A percentile compares a stretch with the other conserved stretches of the same genome.
Conservation (phyloP, 108 stramenopile genomes). For the Hondaea fermentalgiana region DNA sequence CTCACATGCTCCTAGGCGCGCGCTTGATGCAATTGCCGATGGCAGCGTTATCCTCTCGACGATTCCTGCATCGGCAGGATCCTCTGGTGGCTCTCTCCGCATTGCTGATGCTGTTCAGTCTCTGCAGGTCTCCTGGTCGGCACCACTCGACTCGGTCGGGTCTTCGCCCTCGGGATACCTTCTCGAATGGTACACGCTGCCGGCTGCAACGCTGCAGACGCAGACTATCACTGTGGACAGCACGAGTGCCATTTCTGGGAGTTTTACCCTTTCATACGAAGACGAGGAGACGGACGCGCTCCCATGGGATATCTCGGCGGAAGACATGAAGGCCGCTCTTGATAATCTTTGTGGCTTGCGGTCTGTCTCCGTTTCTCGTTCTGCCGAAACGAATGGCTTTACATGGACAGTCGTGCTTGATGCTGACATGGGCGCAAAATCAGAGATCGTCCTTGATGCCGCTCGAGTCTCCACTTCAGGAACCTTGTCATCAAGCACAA, state of each 20-base stretch:
- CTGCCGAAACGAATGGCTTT: conserved; percentile 35
- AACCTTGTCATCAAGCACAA: background rate
- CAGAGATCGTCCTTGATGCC: background rate
- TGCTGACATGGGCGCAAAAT: conserved; percentile 28
- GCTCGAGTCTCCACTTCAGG: background rate
- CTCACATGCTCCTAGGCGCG: conserved; percentile 42
- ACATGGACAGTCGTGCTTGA: conserved; percentile 59
- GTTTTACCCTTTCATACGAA: conserved; percentile 37
- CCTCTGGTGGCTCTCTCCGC: conserved; percentile 39
- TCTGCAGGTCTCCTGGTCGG: conserved; percentile 51
- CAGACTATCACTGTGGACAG: conserved; percentile 37
- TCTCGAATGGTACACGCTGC: conserved; percentile 60
- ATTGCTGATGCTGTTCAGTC: conserved; percentile 56
- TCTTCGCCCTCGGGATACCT: conserved; percentile 46
- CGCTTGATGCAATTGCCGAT: conserved; percentile 34
- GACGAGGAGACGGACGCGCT: conserved; percentile 41
- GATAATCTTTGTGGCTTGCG: conserved; percentile 44
- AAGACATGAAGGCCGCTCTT: conserved; percentile 37
- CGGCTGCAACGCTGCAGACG: conserved; percentile 40
- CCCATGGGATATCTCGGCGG: conserved; percentile 22
- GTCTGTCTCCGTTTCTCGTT: conserved; percentile 39
- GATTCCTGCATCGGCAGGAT: background rate
- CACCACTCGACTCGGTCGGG: conserved; percentile 49
- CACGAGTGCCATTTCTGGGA: conserved; percentile 18
- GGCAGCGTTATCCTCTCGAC: conserved; percentile 43